Evolutionary conservation across 2,329 filamentous ascomycete genomes (phyloP), one percentile per base, ranked within the genome.

Genomic region (Colletotrichum graminicola): DNA sequence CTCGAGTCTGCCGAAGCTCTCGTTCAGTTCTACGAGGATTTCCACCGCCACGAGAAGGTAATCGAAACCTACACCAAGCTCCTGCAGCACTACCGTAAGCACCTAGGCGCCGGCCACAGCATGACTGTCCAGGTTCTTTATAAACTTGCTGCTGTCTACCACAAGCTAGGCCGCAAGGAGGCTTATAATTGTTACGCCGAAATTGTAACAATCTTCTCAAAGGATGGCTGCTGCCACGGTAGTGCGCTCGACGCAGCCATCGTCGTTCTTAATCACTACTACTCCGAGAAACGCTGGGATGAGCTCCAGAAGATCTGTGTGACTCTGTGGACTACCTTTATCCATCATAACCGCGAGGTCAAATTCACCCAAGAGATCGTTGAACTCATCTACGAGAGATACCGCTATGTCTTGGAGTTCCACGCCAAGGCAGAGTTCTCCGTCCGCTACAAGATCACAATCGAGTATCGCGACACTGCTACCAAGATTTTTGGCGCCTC

Each of bases 391-490:
- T 74, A 71, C 34, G 77, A 80, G 29, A 83, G 82, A 45, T 88
- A 88, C 76, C 80, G 82, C 56, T 80, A 83, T 45, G 81, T 86
- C n/a, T 75, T 88, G 23, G 83, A 85, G 64, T 76, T 80, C 14
- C 81, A 83, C 29, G 79, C 80, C 67, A 82, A 82, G 71, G 82
- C 80, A 3, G 82, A 84, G 62, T 82, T 84, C 71, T 79, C 80
- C 1, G 57, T 63, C 16, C 68, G 77, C 21, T 84, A 86, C 73
- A 80, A 85, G 75, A 78, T 88, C 29, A 81, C 84, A 0, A 79
- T 83, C 6, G 82, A 86, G 75, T 87, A 87, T 74, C 84, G 84
- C 67, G 82, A 84, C 69, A 82, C 82, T 0, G 84, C 84, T 11
- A 80, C 79, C 41, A 81, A 79, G 39, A 76, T 83, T 43, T 80